A percentile compares a stretch with the other conserved stretches of the same genome.
phyloP scores from a whole-genome alignment of 495 filamentous ascomycete genomes.

The Aspergillus campestris region DNA sequence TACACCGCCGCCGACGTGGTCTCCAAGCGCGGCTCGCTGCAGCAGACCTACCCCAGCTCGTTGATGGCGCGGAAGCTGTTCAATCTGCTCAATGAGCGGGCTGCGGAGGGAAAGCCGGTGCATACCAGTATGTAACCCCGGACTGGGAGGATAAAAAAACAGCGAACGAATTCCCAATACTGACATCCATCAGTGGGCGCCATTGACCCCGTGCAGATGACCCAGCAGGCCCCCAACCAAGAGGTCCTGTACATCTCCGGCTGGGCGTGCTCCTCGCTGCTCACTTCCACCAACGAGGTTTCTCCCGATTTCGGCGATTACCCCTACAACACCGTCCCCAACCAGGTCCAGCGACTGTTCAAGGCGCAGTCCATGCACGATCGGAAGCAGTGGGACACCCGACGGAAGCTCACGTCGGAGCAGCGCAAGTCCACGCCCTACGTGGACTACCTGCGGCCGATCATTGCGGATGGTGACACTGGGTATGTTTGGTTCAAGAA shows the following conservation, averaged over 20 bases:
- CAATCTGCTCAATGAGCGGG: conserved; percentile 69
- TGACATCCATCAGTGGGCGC: conserved; percentile 65
- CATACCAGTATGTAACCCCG: conserved; percentile 63
- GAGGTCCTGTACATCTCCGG: conserved; percentile 94
- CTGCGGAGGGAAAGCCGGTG: conserved; percentile 71
- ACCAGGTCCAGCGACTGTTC: conserved; percentile 91
- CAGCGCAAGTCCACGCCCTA: conserved; percentile 70
- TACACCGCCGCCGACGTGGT: conserved; percentile 88
- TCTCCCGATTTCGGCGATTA: conserved; percentile 97
- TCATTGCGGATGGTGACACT: conserved; percentile 96
- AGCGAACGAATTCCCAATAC: conserved; percentile 2
- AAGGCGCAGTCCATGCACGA: conserved; percentile 97
- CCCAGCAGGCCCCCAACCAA: conserved; percentile 91
- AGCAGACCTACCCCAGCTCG: conserved; percentile 83
- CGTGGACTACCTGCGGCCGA: conserved; percentile 85
- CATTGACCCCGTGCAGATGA: conserved; percentile 98
- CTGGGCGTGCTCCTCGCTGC: conserved; percentile 89
- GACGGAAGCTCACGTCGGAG: conserved; percentile 65
- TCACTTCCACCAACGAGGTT: conserved; percentile 94
- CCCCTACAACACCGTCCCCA: conserved; percentile 97
- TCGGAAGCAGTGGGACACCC: conserved; percentile 82
- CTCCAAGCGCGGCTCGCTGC: conserved; percentile 78
- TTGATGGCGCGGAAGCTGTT: conserved; percentile 93
- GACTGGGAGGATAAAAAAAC: conserved; percentile 1
- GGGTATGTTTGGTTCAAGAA: conserved; percentile 42